Conservation (phyloP, 352 stramenopile genomes). For the Globisporangium heterothallicum region DNA sequence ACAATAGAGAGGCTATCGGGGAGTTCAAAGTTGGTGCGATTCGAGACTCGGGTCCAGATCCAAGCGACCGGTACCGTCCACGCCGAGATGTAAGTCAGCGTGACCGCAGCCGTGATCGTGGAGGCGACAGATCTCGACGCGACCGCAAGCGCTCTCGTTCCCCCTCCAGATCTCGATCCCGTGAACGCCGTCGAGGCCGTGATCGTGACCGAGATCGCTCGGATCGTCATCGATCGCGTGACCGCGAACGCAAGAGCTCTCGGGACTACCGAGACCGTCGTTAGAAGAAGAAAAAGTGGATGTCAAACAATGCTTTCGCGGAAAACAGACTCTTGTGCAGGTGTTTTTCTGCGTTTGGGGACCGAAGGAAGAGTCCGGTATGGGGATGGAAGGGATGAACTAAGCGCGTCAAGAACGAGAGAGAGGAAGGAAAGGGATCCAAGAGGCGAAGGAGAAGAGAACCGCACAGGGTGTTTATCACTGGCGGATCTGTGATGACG, state of each 20-base stretch:
- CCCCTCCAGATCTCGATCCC: constrained; percentile 29
- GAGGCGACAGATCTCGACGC: constrained; percentile 20
- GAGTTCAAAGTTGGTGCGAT: constrained; percentile 12
- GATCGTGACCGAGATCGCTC: constrained; percentile 32
- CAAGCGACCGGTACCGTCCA: constrained; percentile 28
- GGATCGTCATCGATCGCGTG: constrained; percentile 18
- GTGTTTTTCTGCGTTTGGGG: too few species aligned
- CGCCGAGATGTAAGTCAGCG: constrained; percentile 16
- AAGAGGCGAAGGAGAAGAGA: too few species aligned
- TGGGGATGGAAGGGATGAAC: too few species aligned
- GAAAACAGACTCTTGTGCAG: constrained; percentile 10
- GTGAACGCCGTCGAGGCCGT: constrained; percentile 19
- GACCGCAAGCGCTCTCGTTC: constrained; percentile 32
- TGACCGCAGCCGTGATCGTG: constrained; percentile 35
- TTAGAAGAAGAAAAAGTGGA: constrained; percentile 3
- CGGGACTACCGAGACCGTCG: constrained; percentile 46
- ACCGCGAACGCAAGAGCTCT: constrained; percentile 42
- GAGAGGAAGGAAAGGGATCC: too few species aligned
- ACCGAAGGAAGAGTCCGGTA: too few species aligned
- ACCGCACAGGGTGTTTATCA: too few species aligned
- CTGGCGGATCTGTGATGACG: too few species aligned
- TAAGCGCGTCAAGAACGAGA: too few species aligned
- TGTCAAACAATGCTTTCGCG: background rate
- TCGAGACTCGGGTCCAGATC: constrained; percentile 25
- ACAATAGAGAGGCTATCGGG: constrained; percentile 19